These are phyloP conservation scores for Hirschioporus abietinus DNA, from an alignment of 768 basidiomycete species.

Conservation along the genomic window DNA sequence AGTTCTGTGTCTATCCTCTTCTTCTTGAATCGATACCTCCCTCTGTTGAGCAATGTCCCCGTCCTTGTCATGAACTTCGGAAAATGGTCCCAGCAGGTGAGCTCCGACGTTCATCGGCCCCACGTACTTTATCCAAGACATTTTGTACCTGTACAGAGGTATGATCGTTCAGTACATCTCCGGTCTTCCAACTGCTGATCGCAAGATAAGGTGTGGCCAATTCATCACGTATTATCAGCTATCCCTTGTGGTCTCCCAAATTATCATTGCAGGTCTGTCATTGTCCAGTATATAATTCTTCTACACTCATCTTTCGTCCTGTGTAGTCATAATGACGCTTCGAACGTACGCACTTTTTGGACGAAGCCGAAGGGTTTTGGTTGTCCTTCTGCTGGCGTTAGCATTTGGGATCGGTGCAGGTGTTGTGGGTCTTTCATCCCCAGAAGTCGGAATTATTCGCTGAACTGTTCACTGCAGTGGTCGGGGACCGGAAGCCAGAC, in stretches of 20 bases:
- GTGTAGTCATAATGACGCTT: neutral
- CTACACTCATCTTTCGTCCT: neutral
- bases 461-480: neutral
- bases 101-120: neutral
- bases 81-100: neutral
- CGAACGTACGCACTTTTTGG: neutral
- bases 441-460: too few relatives aligned
- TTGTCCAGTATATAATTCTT: neutral
- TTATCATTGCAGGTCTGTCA: neutral
- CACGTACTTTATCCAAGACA: neutral
- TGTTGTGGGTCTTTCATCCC: neutral
- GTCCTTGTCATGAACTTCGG: neutral
- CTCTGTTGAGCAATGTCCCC: neutral
- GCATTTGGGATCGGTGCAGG: neutral
- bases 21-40: slow-evolving; percentile 4
- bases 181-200: neutral
- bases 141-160: neutral
- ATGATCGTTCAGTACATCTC: neutral
- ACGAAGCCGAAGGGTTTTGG: neutral
- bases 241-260: neutral
- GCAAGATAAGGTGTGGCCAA: neutral
- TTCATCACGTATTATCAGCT: neutral
- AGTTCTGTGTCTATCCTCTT: slow-evolving; percentile 2
- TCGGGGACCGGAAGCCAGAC: neutral
- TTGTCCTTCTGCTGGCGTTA: neutral